Conservation (phyloP, 139 green algal genomes). For the Picochlorum sp. region DNA sequence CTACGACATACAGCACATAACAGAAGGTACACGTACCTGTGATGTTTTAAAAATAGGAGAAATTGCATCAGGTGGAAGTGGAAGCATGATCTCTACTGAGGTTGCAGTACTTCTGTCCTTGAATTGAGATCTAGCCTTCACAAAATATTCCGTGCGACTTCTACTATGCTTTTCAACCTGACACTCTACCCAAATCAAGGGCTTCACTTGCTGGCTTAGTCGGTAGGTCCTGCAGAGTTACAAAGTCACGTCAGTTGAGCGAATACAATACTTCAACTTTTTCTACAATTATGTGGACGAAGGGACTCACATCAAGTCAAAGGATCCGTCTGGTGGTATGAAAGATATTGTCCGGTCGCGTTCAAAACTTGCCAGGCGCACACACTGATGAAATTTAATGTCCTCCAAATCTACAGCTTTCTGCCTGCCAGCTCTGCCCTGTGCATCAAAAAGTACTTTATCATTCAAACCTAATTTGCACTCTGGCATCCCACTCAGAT, state of each 20-base stretch:
- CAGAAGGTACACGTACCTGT: slow-evolving; percentile 19
- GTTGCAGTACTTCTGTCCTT: slow-evolving; percentile 80
- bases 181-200: slow-evolving; percentile 94
- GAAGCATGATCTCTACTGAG: slow-evolving; percentile 90
- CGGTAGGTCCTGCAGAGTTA: slow-evolving; percentile 43
- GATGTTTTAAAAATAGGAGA: slow-evolving; percentile 58
- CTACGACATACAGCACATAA: background rate
- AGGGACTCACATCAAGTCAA: slow-evolving; percentile 87
- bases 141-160: slow-evolving; percentile 90
- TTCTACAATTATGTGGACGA: background rate
- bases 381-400: slow-evolving; percentile 99
- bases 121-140: slow-evolving; percentile 87
- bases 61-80: slow-evolving; percentile 82
- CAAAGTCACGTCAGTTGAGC: background rate
- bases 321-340: slow-evolving; percentile 92
- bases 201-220: slow-evolving; percentile 72
- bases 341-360: slow-evolving; percentile 98
- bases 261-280: background rate
- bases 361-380: slow-evolving; percentile 91
- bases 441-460: slow-evolving; percentile 88
- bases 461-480: slow-evolving; percentile 99
- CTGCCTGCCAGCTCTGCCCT: slow-evolving; percentile 59
- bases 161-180: slow-evolving; percentile 77
- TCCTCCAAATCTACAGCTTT: slow-evolving; percentile 98
- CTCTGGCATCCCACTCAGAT: slow-evolving; percentile 94